phyloP scores from a whole-genome alignment of 345 rosid genomes.

The Ricinus communis region DNA sequence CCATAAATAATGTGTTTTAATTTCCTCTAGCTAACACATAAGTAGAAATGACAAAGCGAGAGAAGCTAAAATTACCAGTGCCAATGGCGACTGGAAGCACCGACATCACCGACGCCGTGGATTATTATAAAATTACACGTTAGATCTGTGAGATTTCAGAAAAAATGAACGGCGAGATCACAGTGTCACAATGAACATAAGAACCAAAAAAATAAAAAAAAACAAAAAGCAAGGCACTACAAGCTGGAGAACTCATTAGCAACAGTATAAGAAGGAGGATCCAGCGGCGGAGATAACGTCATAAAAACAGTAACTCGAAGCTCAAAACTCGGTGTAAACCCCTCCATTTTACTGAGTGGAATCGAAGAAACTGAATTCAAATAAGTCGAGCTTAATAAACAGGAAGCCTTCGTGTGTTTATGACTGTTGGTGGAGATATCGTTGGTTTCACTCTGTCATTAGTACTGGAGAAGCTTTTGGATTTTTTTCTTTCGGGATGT shows the following conservation, averaged over 20 bases:
- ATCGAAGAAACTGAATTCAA: slow-evolving; percentile 20
- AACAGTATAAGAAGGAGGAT: slow-evolving; percentile 38
- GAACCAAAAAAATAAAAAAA: slow-evolving; percentile 6
- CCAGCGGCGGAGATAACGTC: slow-evolving; percentile 34
- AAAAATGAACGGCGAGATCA: slow-evolving; percentile 42
- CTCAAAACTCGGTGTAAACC: slow-evolving; percentile 28
- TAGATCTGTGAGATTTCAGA: slow-evolving; percentile 51
- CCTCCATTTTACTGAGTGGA: slow-evolving; percentile 44
- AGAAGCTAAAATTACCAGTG: slow-evolving; percentile 34
- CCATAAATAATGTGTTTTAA: background rate
- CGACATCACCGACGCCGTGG: slow-evolving; percentile 65
- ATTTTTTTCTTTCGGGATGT: no score
- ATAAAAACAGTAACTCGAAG: slow-evolving; percentile 35
- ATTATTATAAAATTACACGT: slow-evolving; percentile 13
- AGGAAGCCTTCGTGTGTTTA: background rate
- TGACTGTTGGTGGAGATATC: slow-evolving; percentile 50
- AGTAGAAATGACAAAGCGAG: background rate
- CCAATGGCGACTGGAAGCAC: slow-evolving; percentile 33
- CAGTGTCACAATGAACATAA: slow-evolving; percentile 24
- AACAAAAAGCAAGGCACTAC: slow-evolving; percentile 31
- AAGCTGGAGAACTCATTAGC: slow-evolving; percentile 22
- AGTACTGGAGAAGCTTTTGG: slow-evolving; percentile 33
- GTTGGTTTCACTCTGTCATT: slow-evolving; percentile 47
- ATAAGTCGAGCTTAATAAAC: background rate
- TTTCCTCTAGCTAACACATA: slow-evolving; percentile 12